Evolutionary conservation across 202 grass and related monocot genomes (phyloP), one percentile per base, ranked within the genome.

Genomic region (Setaria italica): DNA sequence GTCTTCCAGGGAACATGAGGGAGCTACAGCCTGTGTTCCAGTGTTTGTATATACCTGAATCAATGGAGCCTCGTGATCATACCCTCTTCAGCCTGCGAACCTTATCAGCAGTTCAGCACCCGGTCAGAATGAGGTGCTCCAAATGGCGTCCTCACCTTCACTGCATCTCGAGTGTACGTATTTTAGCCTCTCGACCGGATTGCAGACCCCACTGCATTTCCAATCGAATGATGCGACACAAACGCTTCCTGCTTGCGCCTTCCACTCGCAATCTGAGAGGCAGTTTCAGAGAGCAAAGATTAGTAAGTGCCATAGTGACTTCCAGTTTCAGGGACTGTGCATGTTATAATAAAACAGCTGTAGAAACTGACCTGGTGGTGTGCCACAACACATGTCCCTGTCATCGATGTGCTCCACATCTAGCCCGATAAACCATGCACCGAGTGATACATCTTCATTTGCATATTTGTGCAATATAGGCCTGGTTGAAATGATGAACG

Each of bases 321-420:
- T 54, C 1, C 49, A 39, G 11, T 3, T 80, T 77, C 77, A 84
- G 71, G 15, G 70, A 81, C 33, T 20, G 29, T 70, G 45, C 11
- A 64, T 19, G 46, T 37, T 34, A 11, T 45, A 29, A 20, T 33
- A 43, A 30, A 73, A 62, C 7, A 42, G 16, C 35, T 30, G 78
- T 85, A 78, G 58, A 82, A 86, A 84, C 85, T 68, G 70, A 97
- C 94, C 97, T 87, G 94, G 94, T 70, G 92, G 92, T 25, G 97
- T 97, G 62, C 94, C 92, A 65, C 97, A 99, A 45, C 97, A 99
- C 97, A 99, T 96, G 73, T 82, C 89, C 65, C 92, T 89, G 84
- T 99, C 90, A 39, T 99, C 97, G 37, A 97, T 91, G 75, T 99
- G 94, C 80, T 99, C 94, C 37, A 97, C 97, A 81, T 99, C 97